Evolutionary conservation across 495 filamentous ascomycete genomes (phyloP), one percentile per base, ranked within the genome.

Genomic region (Aspergillus mulundensis): DNA sequence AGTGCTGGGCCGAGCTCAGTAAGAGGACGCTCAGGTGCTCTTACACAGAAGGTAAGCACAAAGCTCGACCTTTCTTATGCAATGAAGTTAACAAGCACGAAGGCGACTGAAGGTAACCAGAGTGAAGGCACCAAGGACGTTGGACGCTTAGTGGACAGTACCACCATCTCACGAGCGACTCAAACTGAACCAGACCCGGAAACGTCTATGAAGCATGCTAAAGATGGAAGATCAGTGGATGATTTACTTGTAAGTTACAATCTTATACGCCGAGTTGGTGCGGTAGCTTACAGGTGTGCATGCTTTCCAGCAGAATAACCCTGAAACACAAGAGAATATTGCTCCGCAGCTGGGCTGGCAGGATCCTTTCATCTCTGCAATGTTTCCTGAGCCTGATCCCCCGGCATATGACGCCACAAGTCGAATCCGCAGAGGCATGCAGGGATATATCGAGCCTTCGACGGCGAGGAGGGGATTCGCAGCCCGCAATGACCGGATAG

Each of bases 161-260:
- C 43, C 23, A 42, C 18, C 5, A 16, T 56, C 23, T 56, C 54
- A 18, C 54, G 45, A 10, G 45, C 21, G 7, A 56, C 45, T 15
- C 45, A 50, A n/a, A 50, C 54, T 44, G 45, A 49, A 6, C 24
- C 16, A 16, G 24, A 23, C 5, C 5, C 24, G 14, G 30, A 7
- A 36, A 5, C 19, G 24, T 4, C 23, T 19, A 30, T 25, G 25
- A 11, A 43, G 11, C 10, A 11, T 41, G 18, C 15, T n/a, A 8
- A 4, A 5, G 32, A n/a, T 16, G 23, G 19, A 18, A 1, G 7
- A 14, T 16, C 24, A 16, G n/a, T 16, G n/a, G 45, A 7, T 0
- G 16, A 23, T 14, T 16, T 25, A 23, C 5, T 11, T 5, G 48
- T 50, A 25, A 40, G 48, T 16, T 50, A 5, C 6, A 10, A 48